A percentile compares a stretch with the other conserved stretches of the same genome.
These are phyloP conservation scores for Schizopora paradoxa DNA, from an alignment of 1,284 basidiomycete species.

Conservation along the genomic window DNA sequence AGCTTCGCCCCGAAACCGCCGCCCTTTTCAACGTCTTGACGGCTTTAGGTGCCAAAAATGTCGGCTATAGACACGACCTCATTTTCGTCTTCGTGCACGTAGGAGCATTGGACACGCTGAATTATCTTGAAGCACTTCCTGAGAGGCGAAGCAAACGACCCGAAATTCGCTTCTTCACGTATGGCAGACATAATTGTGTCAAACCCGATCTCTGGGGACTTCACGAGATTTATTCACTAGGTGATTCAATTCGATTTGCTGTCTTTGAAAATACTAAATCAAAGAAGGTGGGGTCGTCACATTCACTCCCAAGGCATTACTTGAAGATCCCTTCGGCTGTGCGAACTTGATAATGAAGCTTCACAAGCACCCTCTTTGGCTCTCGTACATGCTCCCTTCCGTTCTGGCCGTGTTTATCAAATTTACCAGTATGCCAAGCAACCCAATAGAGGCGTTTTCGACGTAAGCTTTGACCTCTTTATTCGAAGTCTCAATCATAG, in stretches of 20 bases:
- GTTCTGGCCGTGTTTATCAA: constrained; percentile 28
- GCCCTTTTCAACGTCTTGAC: constrained; percentile 42
- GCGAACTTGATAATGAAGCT: constrained; percentile 17
- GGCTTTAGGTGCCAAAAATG: constrained; percentile 34
- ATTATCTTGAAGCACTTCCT: constrained; percentile 41
- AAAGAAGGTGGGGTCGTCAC: constrained; percentile 22
- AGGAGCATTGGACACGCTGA: constrained; percentile 44
- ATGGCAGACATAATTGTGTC: constrained; percentile 53
- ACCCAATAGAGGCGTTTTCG: constrained; percentile 28
- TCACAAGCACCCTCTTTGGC: constrained; percentile 9
- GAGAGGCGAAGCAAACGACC: constrained; percentile 38
- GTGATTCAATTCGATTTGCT: constrained; percentile 31
- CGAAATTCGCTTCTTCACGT: constrained; percentile 55
- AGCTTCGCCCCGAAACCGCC: constrained; percentile 38
- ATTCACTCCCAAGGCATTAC: constrained; percentile 20
- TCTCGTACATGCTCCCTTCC: constrained; percentile 16
- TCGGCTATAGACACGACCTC: constrained; percentile 35
- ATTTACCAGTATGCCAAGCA: constrained; percentile 9
- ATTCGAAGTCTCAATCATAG: constrained; percentile 19
- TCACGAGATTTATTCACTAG: constrained; percentile 57
- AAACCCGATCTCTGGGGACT: constrained; percentile 49
- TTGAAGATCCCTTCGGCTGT: constrained; percentile 17
- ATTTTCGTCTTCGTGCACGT: constrained; percentile 59
- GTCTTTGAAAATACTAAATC: neutral
- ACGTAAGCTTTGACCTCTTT: constrained; percentile 24